Conservation (phyloP, 768 basidiomycete genomes). For the Panaeolus cyanescens region DNA sequence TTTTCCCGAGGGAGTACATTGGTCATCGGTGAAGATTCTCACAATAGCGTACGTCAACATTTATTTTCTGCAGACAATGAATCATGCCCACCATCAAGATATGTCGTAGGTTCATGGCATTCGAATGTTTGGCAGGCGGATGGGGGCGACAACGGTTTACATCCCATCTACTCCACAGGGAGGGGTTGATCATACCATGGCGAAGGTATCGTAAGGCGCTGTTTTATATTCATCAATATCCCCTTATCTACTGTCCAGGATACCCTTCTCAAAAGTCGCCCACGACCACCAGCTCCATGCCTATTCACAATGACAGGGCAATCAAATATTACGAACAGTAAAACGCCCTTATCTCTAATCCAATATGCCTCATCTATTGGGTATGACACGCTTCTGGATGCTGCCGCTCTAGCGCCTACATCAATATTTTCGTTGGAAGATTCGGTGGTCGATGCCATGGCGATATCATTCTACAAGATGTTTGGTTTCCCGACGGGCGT, state of each 20-base stretch:
- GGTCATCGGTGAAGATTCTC: slow-evolving; percentile 75
- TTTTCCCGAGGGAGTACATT: slow-evolving; percentile 58
- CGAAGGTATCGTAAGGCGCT: slow-evolving; percentile 55
- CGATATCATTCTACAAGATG: slow-evolving; percentile 88
- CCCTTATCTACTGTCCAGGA: slow-evolving; percentile 35
- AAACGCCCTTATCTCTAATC: slow-evolving; percentile 66
- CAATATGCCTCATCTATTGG: slow-evolving; percentile 66
- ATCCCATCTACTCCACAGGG: slow-evolving; percentile 64
- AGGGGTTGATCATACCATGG: slow-evolving; percentile 57
- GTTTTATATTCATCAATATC: slow-evolving; percentile 14
- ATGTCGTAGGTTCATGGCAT: slow-evolving; percentile 63
- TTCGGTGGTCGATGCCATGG: slow-evolving; percentile 78
- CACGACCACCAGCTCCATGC: slow-evolving; percentile 46
- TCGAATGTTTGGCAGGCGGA: slow-evolving; percentile 62
- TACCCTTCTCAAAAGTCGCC: slow-evolving; percentile 50
- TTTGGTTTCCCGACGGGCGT: slow-evolving; percentile 87
- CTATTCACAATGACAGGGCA: slow-evolving; percentile 78
- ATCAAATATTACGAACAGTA: slow-evolving; percentile 81
- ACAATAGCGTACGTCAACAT: slow-evolving; percentile 63
- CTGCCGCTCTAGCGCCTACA: slow-evolving; percentile 78
- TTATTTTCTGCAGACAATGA: not conserved
- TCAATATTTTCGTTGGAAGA: slow-evolving; percentile 66
- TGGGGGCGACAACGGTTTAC: slow-evolving; percentile 64
- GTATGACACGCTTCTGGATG: slow-evolving; percentile 75
- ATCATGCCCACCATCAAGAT: not conserved